These are phyloP conservation scores for Chaetomium sp. DNA, from an alignment of 2,329 filamentous ascomycete genomes.

Conservation along the genomic window DNA sequence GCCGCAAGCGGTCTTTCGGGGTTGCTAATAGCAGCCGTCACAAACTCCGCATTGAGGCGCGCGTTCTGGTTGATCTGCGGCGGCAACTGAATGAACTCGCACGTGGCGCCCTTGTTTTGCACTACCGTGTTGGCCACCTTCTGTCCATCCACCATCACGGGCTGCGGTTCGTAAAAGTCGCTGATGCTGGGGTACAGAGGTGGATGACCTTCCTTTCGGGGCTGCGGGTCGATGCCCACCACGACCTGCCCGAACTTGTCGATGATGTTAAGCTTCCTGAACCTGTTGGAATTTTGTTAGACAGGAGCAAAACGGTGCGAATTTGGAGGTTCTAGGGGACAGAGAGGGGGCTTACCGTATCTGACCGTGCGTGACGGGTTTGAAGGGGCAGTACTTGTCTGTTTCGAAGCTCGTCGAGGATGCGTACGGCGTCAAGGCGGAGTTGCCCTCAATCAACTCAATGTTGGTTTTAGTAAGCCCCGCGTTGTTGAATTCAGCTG, in stretches of 20 bases:
- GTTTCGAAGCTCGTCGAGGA: background rate
- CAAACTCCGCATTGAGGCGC: slow-evolving; percentile 43
- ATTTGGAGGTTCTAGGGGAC: background rate
- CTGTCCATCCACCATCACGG: background rate
- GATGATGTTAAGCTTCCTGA: slow-evolving; percentile 51
- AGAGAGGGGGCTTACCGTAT: slow-evolving; percentile 35
- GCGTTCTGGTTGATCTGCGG: slow-evolving; percentile 44
- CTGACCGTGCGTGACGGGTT: slow-evolving; percentile 52
- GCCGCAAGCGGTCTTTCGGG: background rate
- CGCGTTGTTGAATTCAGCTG: background rate
- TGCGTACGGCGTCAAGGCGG: slow-evolving; percentile 44
- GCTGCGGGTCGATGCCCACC: slow-evolving; percentile 37
- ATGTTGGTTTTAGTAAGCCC: background rate
- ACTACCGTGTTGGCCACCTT: background rate
- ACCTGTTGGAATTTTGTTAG: slow-evolving; percentile 27
- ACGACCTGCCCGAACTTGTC: slow-evolving; percentile 53
- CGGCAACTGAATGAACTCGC: background rate
- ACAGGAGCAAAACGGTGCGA: too few relatives aligned
- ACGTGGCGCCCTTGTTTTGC: background rate
- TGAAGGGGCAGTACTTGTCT: slow-evolving; percentile 41
- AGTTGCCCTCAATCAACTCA: slow-evolving; percentile 1
- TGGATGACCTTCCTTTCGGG: background rate
- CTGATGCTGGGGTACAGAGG: background rate
- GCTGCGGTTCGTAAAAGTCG: background rate
- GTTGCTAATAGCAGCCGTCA: slow-evolving; percentile 25